Base-by-base conservation (phyloP, 768 basidiomycete species). In the Naganishia friedmannii region DNA sequence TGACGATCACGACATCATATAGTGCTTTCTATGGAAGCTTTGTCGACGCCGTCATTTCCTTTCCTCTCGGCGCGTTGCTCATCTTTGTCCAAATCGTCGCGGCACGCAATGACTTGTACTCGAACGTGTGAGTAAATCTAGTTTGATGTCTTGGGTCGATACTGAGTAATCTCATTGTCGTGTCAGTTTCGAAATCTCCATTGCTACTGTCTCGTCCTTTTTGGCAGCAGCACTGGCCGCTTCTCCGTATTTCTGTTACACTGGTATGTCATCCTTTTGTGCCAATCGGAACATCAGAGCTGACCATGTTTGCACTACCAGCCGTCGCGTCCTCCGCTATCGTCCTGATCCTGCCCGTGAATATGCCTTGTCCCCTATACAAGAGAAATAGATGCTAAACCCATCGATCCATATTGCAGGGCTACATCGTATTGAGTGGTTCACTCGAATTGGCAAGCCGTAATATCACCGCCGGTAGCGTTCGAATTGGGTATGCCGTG, bases 381-480 rank as follows among this genome's bases (percentile, higher is more conserved):
- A 32, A 8, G 32, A 53, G 13, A 28, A 37, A 31, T 71, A 3
- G 26, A 31, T n/a, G 23, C 48, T 66, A 34, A 53, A 34, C 19
- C n/a, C 6, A 13, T 45, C 23, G 3, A 1, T 53, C 3, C 12
- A 9, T 17, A 66, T 53, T 46, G 17, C 73, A 42, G 72, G 81
- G 81, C 39, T 81, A 81, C 55, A 82, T 82, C 67, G 81, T 79
- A 46, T 72, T 78, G 53, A 77, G 83, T 74, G 92, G 89, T 58
- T 85, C 88, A 13, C 86, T 93, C 34, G 92, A 93, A 77, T 82
- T 92, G 26, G 86, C 90, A 70, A 89, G 90, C 3, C 86, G 90
- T 21, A 90, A 90, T 72, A 88, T 94, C 75, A 87, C 92, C 34
- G 84, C 90, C 0, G 91, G 92, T n/a, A 88, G 90, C 13, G 91